Conservation (phyloP, 2,329 filamentous ascomycete genomes). For the Rhytidhysteron rufulum region DNA sequence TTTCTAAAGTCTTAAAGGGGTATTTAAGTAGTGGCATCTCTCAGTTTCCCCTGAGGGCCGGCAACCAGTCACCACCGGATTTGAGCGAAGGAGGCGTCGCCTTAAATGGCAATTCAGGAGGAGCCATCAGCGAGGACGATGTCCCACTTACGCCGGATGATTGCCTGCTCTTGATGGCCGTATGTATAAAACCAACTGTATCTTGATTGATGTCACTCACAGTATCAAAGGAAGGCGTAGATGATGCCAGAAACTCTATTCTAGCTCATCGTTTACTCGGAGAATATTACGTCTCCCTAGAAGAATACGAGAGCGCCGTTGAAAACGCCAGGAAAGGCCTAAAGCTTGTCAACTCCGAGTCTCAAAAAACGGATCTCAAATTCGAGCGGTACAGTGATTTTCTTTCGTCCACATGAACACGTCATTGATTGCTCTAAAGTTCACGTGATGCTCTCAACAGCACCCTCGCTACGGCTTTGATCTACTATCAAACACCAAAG, state of each 20-base stretch:
- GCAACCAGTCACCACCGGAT: conserved; percentile 37
- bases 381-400: conserved; percentile 44
- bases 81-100: conserved; percentile 42
- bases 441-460: conserved; percentile 65
- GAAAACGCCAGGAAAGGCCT: conserved; percentile 76
- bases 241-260: conserved; percentile 58
- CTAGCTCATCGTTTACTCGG: conserved; percentile 80
- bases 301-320: conserved; percentile 79
- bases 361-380: conserved; percentile 62
- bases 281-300: conserved; percentile 77
- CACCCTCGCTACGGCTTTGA: conserved; percentile 78
- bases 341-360: conserved; percentile 57
- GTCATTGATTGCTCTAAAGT: background rate
- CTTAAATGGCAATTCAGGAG: conserved; percentile 20
- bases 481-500: conserved; percentile 84
- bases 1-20: conserved; percentile 76
- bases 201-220: too few relatives aligned
- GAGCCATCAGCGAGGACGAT: conserved; percentile 47
- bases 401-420: conserved; percentile 36
- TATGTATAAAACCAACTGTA: conserved; percentile 7
- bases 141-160: conserved; percentile 68
- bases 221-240: conserved; percentile 42
- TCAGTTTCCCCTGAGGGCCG: conserved; percentile 62
- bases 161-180: conserved; percentile 71
- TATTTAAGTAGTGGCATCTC: conserved; percentile 82